Conservation (phyloP, 345 rosid species). For the Trapa bicornis region DNA sequence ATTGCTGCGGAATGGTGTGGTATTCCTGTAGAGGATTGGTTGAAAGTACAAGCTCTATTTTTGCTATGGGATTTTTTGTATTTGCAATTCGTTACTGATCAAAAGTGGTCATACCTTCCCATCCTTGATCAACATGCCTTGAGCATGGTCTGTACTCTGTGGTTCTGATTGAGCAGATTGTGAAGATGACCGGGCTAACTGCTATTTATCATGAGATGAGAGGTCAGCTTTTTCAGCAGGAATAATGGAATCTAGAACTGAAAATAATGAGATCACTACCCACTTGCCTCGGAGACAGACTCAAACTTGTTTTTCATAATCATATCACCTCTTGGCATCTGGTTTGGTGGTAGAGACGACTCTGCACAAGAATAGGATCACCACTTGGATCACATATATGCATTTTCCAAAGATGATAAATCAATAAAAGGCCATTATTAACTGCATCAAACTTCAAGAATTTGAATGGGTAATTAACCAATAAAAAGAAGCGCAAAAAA, state of each 20-base stretch:
- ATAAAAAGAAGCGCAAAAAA: no score
- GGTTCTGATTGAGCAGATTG: slow-evolving; percentile 25
- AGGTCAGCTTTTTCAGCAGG: neutral
- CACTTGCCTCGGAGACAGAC: slow-evolving; percentile 33
- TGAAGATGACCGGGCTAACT: slow-evolving; percentile 15
- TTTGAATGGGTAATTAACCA: neutral
- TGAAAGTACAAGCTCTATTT: neutral
- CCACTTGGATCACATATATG: neutral
- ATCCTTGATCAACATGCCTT: slow-evolving; percentile 15
- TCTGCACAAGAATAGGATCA: slow-evolving; percentile 12
- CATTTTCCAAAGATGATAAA: neutral
- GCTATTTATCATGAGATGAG: slow-evolving; percentile 6
- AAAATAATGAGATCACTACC: neutral
- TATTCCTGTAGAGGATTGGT: slow-evolving; percentile 20
- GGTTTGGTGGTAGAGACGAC: slow-evolving; percentile 16
- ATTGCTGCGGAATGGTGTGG: slow-evolving; percentile 15
- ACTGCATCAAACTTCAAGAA: neutral
- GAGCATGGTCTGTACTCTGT: slow-evolving; percentile 17
- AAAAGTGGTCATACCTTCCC: slow-evolving; percentile 17
- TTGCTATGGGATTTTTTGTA: neutral
- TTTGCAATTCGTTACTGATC: neutral
- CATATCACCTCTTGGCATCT: slow-evolving; percentile 20
- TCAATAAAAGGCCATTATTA: neutral
- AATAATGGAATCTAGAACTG: neutral
- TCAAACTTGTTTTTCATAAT: slow-evolving; percentile 20